These are phyloP conservation scores for Parathielavia appendiculata DNA, from an alignment of 495 filamentous ascomycete genomes.

Conservation along the genomic window DNA sequence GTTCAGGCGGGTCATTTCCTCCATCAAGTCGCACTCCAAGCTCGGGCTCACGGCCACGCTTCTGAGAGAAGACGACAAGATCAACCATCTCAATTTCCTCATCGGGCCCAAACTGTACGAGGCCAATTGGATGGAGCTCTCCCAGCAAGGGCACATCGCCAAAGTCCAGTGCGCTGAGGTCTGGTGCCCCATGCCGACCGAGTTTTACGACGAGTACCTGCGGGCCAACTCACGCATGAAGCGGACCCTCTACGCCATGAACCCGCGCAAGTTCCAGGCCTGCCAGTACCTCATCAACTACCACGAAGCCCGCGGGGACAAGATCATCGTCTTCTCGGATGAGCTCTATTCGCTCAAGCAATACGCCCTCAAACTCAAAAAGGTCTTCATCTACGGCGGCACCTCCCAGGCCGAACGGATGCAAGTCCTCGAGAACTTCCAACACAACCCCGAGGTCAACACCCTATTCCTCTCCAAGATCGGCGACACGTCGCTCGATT, in stretches of 20 bases:
- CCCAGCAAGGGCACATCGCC: constrained; percentile 94
- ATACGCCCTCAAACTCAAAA: constrained; percentile 79
- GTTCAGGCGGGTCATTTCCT: constrained; percentile 87
- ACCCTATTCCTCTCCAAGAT: constrained; percentile 98
- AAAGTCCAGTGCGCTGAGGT: constrained; percentile 97
- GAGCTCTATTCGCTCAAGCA: constrained; percentile 90
- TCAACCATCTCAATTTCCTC: constrained; percentile 92
- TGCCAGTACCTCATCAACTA: constrained; percentile 97
- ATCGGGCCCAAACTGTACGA: constrained; percentile 98
- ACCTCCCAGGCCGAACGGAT: constrained; percentile 84
- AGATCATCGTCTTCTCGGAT: constrained; percentile 98
- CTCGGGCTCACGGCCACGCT: constrained; percentile 94
- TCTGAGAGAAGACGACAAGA: constrained; percentile 96
- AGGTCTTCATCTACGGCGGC: constrained; percentile 90
- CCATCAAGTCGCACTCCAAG: constrained; percentile 90
- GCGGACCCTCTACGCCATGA: constrained; percentile 91
- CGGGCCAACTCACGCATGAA: constrained; percentile 44
- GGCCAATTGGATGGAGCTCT: constrained; percentile 99
- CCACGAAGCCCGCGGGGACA: constrained; percentile 93
- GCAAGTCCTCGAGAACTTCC: constrained; percentile 90
- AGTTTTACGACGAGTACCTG: constrained; percentile 95
- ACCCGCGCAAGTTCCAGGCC: constrained; percentile 93
- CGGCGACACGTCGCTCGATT: constrained; percentile 92
- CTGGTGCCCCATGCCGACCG: constrained; percentile 98
- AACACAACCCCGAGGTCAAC: constrained; percentile 87